phyloP scores from a whole-genome alignment of 176 grass and related monocot species.

The Thinopyrum elongatum region DNA sequence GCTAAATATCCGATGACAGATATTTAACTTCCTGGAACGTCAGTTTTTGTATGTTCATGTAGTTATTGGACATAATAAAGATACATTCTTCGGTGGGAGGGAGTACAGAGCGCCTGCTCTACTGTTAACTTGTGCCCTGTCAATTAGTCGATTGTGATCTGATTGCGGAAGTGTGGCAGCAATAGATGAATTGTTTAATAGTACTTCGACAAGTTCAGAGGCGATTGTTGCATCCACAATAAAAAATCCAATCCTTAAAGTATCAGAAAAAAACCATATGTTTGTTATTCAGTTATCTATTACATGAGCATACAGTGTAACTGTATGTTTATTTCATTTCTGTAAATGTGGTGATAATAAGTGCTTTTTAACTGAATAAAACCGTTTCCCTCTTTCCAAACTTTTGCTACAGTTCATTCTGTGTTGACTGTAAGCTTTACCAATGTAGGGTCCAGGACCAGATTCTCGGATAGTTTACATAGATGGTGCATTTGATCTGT shows the following conservation, averaged over 20 bases:
- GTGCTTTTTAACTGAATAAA: slow-evolving; percentile 7
- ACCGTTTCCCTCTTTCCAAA: not conserved
- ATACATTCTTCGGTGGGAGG: not conserved
- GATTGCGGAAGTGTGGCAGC: not conserved
- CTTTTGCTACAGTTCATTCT: slow-evolving; percentile 7
- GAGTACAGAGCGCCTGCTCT: not conserved
- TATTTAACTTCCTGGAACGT: not conserved
- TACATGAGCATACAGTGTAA: not conserved
- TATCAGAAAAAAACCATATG: not conserved
- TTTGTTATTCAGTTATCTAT: not conserved
- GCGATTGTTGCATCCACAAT: not conserved
- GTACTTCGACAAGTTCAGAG: not conserved
- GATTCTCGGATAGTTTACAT: slow-evolving; percentile 94
- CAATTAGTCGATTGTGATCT: not conserved
- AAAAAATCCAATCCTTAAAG: not conserved
- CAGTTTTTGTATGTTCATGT: not conserved
- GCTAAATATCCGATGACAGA: not conserved
- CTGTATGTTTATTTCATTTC: not conserved
- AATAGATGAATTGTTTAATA: not conserved
- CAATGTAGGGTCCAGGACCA: slow-evolving; percentile 76
- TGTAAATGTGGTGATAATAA: not conserved
- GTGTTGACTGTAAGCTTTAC: slow-evolving; percentile 32
- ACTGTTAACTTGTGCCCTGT: not conserved
- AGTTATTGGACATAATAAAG: not conserved
- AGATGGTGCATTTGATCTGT: slow-evolving; percentile 94